Conservation (phyloP, 257 asterid species). For the Solanum commersonii region DNA sequence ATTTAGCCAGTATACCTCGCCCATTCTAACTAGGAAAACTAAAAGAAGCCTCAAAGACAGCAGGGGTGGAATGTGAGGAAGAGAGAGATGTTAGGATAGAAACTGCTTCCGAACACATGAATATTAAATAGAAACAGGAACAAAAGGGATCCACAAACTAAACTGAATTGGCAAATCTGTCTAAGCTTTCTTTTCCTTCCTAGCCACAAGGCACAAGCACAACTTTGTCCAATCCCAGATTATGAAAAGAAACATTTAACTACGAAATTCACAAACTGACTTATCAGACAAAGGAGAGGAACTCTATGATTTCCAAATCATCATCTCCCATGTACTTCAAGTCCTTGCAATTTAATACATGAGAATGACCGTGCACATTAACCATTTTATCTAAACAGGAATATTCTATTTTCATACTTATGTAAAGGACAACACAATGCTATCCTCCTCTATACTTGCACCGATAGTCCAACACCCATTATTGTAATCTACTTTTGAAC, state of each 20-base stretch:
- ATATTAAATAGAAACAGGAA: not conserved
- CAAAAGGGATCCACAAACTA: not conserved
- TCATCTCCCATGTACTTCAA: not conserved
- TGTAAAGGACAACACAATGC: not conserved
- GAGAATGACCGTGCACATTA: not conserved
- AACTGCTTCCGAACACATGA: not conserved
- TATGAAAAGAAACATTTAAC: not conserved
- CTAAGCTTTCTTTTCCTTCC: not conserved
- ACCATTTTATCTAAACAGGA: not conserved
- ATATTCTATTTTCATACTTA: not conserved
- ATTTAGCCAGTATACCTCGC: not conserved
- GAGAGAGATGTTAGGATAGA: not conserved
- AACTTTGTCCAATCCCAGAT: not conserved
- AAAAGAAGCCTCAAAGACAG: not conserved
- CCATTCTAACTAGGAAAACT: not conserved
- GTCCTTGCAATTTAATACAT: not conserved
- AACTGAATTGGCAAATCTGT: not conserved
- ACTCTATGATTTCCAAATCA: not conserved
- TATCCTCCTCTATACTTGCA: not conserved
- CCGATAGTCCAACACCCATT: not conserved
- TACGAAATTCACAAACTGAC: not conserved
- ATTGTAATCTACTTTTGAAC: not conserved
- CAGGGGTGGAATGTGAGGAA: not conserved
- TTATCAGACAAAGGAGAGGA: not conserved
- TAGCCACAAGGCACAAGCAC: not conserved